Evolutionary conservation across 805 yeast genomes (phyloP), one percentile per base, ranked within the genome.

Genomic region (Citeromyces matritensis): DNA sequence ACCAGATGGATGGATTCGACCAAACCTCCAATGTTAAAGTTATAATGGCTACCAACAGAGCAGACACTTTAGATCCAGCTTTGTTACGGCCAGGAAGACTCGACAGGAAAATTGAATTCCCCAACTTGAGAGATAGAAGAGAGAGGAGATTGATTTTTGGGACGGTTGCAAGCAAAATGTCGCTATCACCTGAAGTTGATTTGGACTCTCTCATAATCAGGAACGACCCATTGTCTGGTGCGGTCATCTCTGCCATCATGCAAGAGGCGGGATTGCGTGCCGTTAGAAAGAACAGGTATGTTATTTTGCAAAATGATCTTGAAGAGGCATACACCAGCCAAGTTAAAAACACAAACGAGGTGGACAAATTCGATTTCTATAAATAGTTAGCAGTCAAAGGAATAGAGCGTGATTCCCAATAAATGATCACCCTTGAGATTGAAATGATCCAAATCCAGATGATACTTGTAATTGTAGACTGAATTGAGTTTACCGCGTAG

Each of bases 231-330:
- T 63, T 93, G 36, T 83, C 95, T 24, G 99, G 99, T 49, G 98
- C 94, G 9, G 71, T 88, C 35, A 91, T 91, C 50, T 97, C 99
- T 10, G 98, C 98, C 11, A 88, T 91, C 43, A 91, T 91, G 98
- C 99, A 91, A 68, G 99, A 93, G 60, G 99, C 99, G 19, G 99
- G 99, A 42, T 69, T 91, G 43, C 74, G 98, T 44, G 99, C 99
- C 2, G 97, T 91, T 30, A 80, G 99, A 63, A 91, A 88, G 63
- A 91, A 91, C 57, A 73, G 99, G 60, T 91, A 93, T 55, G 94
- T 91, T 57, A 93, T 91, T 42, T 64, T 93, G 48, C 97, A 91
- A 60, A 76, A 78, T 50, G 99, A 91, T 60, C 65, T 91, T 51
- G 99, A 91, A 55, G 99, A 91, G 61, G 98, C 98, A 5, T 91